Base-by-base conservation (phyloP, 2,329 filamentous ascomycete genomes). In the Leptosphaerulina australis region DNA sequence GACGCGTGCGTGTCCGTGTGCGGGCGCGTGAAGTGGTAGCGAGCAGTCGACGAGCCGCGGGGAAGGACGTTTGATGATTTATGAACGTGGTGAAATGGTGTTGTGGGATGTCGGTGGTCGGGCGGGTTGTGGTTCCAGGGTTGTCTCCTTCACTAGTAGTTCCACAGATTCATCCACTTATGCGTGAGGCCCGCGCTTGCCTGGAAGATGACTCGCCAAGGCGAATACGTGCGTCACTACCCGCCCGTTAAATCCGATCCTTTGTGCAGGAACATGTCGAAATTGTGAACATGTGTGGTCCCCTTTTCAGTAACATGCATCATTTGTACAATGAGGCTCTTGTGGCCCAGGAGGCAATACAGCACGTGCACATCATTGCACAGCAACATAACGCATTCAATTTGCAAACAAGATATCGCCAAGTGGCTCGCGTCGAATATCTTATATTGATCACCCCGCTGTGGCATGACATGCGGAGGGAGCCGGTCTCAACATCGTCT, bases 401-500 rank as follows among this genome's bases (percentile, higher is more conserved):
- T 15, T 21, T 15, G 22, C 36, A 21, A 22, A 22, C 35, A 21
- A 21, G 24, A 17, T 12, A 25, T 14, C 46, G 37, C 41, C 36
- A 51, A 46, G 48, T 39, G 31, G 40, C 38, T 60, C 55, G 55
- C 50, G 24, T 52, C 48, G 14, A 47, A 20, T 24, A 52, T 18
- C 48, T 53, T 33, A 29, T 47, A 36, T 49, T 45, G n/a, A 44
- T 48, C 45, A 53, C 59, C 56, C 54, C 56, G 50, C 58, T 52
- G 41, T 47, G 44, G 56, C 55, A 57, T 50, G 37, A 40, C 26
- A 34, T 41, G 28, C 53, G 50, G 53, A 50, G 38, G 28, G 21
- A 50, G 34, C 41, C 36, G 53, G 51, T 53, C 57, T 60, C 57
- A 58, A 55, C 50, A 50, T 21, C 31, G 54, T 56, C 48, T 57